Evolutionary conservation across 768 basidiomycete genomes (phyloP), one percentile per base, ranked within the genome.

Genomic region (Phanerochaete sordida): DNA sequence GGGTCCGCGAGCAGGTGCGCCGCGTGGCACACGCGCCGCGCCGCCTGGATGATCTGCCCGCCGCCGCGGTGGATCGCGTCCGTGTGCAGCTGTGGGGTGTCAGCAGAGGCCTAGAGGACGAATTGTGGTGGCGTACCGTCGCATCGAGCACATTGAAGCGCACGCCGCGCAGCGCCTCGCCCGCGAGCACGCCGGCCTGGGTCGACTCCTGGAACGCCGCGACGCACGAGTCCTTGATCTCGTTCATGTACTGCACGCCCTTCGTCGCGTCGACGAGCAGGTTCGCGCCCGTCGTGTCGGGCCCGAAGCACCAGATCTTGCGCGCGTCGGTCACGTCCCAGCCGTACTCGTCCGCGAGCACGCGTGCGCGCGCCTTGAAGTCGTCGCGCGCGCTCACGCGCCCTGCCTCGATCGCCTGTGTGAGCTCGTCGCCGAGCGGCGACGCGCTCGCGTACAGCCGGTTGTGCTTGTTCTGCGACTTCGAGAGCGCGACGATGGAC

Each of bases 391-490:
- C 73, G 75, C 68, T 90, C 74, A 99, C 74, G 70, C 83, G 86
- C 68, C 97, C 97, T 58, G 65, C 68, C 75, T 98, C 97, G 68
- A 99, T 98, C 61, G 93, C 97, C 68, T 85, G 84, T 63, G 94
- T 87, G 61, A 98, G 85, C 73, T 98, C 95, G 71, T 99, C 97
- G 24, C 92, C 94, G 59, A 99, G 73, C 37, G 97, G 97, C 78
- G 87, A 64, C 35, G 97, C 97, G 82, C 94, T 95, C 66, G 87
- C 84, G 76, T 88, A 99, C 59, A 99, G 83, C 79, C 97, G 92
- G 76, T 99, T 99, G 87, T 99, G 97, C 84, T 98, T 99, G 85
- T 99, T 98, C 79, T 98, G 97, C 26, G 97, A 98, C 77, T 99
- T 99, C 60, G 97, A 98, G 37, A 99, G 82, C 26, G 97, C 97